These are phyloP conservation scores for Leishmania aethiopica DNA, from an alignment of 208 protist genomes.

Conservation along the genomic window DNA sequence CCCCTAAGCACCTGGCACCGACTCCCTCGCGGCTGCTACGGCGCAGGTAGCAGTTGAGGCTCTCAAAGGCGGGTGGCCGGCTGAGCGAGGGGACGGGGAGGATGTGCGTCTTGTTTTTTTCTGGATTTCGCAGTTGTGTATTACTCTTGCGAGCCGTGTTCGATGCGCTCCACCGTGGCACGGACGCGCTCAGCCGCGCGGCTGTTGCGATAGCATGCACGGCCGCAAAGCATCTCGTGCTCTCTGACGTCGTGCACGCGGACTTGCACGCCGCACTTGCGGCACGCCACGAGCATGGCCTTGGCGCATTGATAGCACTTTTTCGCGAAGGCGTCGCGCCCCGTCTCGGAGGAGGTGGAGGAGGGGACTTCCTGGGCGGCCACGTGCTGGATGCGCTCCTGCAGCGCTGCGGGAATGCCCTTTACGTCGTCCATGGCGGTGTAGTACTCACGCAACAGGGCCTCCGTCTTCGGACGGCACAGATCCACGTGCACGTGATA, in stretches of 20 bases:
- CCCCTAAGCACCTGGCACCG: background rate
- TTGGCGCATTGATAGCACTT: conserved; percentile 60
- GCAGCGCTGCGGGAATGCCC: conserved; percentile 20
- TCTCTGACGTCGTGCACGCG: conserved; percentile 77
- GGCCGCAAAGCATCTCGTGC: conserved; percentile 69
- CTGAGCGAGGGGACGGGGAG: conserved; percentile 5
- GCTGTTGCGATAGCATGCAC: conserved; percentile 43
- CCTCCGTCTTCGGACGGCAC: conserved; percentile 41
- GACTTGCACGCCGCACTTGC: conserved; percentile 49
- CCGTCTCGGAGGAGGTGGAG: conserved; percentile 22
- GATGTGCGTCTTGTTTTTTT: background rate
- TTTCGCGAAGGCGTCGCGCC: conserved; percentile 36
- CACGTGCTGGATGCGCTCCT: conserved; percentile 19
- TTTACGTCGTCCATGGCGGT: conserved; percentile 3
- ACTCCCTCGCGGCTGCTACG: background rate
- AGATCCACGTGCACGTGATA: conserved; percentile 64
- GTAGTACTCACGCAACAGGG: conserved; percentile 41
- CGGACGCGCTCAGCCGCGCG: conserved; percentile 44
- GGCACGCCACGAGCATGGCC: conserved; percentile 59
- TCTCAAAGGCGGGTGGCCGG: background rate
- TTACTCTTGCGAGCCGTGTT: conserved; percentile 15
- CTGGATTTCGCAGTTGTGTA: background rate
- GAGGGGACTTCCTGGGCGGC: conserved; percentile 27
- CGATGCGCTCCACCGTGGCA: conserved; percentile 35
- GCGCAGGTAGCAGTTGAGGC: background rate